Base-by-base conservation (phyloP, 2,329 filamentous ascomycete genomes). In the Pseudogymnoascus sp. region DNA sequence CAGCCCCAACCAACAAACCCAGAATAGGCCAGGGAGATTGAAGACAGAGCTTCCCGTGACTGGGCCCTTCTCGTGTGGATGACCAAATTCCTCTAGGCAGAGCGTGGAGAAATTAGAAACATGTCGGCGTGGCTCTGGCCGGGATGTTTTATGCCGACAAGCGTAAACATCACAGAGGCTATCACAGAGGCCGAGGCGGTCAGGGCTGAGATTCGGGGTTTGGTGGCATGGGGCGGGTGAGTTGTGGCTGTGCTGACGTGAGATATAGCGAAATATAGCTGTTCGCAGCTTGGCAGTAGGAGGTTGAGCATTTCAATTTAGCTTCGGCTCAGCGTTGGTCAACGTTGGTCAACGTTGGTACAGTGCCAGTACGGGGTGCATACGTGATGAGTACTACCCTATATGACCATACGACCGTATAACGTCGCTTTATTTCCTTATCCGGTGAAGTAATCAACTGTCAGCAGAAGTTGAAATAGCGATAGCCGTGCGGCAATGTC, bases 211-310 rank as follows among this genome's bases (percentile, higher is more conserved):
- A 47, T 25, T 47, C 39, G 39, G 39, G 9, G 39, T 47, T 50
- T 28, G 41, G 7, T 50, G 22, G 22, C 22, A 47, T 47, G 12
- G 14, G 22, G 41, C 22, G 22, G 41, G 22, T 28, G 41, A n/a
- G 41, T 28, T 47, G 41, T 47, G 41, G 41, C 41, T 47, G 41
- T 47, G 41, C 41, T 47, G 41, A 47, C 41, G 22, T 47, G 41
- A 47, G 41, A 47, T 28, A 28, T 14, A 47, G 14, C 41, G 41
- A 47, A 22, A 47, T 28, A 28, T 14, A 47, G 22, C 41, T 47
- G 41, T 5, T 30, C 14, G 22, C 22, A 28, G 22, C 41, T 47
- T 47, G 41, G 41, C 41, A n/a, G 41, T 50, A 30, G 41, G 41
- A 50, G 22, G n/a, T 50, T 50, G 22, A 50, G 41, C 41, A 50